A percentile compares a stretch with the other conserved stretches of the same genome.
phyloP scores from a whole-genome alignment of 768 basidiomycete genomes.

The Polyporus arcularius region DNA sequence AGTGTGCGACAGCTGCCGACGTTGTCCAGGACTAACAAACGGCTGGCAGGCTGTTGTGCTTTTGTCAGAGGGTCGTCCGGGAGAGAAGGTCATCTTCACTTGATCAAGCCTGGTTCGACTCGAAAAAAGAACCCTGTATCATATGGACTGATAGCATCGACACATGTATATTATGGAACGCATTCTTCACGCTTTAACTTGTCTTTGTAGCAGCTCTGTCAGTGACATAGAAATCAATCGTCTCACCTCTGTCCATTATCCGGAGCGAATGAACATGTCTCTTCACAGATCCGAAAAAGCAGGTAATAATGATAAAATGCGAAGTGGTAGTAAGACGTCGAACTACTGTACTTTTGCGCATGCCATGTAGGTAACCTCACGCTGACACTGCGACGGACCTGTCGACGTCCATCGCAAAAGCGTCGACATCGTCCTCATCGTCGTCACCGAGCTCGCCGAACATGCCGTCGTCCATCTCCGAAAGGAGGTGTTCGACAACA shows the following conservation, averaged over 20 bases:
- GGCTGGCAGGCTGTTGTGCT: constrained; percentile 75
- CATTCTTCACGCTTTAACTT: no score
- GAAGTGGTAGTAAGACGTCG: background rate
- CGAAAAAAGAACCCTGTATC: background rate
- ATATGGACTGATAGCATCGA: background rate
- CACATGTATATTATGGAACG: background rate
- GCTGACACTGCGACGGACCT: constrained; percentile 14
- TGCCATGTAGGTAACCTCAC: background rate
- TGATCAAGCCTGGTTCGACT: background rate
- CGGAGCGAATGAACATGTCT: background rate
- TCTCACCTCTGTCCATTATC: no score
- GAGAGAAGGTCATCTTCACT: constrained; percentile 64
- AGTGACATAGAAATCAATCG: no score
- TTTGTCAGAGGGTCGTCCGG: constrained; percentile 84
- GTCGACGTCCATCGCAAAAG: constrained; percentile 15
- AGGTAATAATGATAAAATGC: background rate
- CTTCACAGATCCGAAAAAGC: background rate
- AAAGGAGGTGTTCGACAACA: constrained; percentile 85
- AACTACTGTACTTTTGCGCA: constrained; percentile 12
- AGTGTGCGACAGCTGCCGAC: constrained; percentile 33
- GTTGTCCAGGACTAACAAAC: background rate
- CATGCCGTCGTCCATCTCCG: constrained; percentile 85
- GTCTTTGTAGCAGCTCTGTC: no score
- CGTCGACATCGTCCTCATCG: constrained; percentile 33
- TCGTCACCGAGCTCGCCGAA: constrained; percentile 50